phyloP scores from a whole-genome alignment of 148 eudicot species.

The Agrostemma githago region DNA sequence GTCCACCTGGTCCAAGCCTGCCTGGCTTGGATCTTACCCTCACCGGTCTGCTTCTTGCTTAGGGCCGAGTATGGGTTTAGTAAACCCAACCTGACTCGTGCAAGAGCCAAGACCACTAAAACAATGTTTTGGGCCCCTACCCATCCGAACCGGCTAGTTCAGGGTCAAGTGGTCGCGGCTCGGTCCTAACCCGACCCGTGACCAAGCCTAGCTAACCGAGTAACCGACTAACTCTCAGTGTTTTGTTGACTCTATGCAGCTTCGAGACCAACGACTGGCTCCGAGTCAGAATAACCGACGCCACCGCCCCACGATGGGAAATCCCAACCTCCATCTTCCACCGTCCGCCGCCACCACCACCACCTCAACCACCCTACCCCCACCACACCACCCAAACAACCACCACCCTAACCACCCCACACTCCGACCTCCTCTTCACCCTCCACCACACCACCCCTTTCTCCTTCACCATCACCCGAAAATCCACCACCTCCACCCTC shows the following conservation, averaged over 20 bases:
- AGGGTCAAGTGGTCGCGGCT: too few species aligned
- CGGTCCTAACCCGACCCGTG: too few species aligned
- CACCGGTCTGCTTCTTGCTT: too few species aligned
- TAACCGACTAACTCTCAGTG: too few species aligned
- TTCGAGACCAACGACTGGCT: constrained; percentile 47
- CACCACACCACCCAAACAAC: constrained; percentile 19
- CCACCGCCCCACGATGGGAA: constrained; percentile 56
- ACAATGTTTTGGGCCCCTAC: too few species aligned
- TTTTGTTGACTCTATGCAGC: constrained; percentile 30
- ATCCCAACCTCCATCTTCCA: constrained; percentile 38
- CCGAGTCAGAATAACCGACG: constrained; percentile 56
- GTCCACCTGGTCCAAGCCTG: too few species aligned
- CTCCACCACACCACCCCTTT: constrained; percentile 66
- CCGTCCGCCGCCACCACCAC: constrained; percentile 27
- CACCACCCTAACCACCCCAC: constrained; percentile 41
- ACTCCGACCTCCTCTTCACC: constrained; percentile 58
- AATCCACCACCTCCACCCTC: constrained; percentile 53
- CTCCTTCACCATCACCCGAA: constrained; percentile 57
- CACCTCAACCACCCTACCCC: constrained; percentile 25
- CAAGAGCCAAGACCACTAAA: too few species aligned
- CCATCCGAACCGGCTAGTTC: too few species aligned
- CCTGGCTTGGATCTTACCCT: too few species aligned
- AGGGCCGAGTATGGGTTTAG: too few species aligned
- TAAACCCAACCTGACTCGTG: too few species aligned
- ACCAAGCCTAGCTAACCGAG: too few species aligned